Conservation (phyloP, 768 basidiomycete species). For the Phlebiopsis gigantea region DNA sequence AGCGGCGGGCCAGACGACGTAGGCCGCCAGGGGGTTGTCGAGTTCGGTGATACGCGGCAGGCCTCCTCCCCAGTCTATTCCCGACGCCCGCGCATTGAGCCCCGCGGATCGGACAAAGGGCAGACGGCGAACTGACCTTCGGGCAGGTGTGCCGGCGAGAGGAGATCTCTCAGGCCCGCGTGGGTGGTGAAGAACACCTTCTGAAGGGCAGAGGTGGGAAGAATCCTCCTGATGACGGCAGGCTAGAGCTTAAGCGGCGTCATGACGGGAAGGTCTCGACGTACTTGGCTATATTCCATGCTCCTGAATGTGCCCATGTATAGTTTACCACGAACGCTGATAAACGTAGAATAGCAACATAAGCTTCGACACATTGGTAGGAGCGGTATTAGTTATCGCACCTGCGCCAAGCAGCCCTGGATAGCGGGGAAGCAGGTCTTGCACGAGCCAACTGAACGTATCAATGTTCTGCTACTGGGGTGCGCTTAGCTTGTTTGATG, state of each 20-base stretch:
- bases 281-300: conserved; percentile 65
- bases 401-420: conserved; percentile 76
- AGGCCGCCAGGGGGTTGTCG: conserved; percentile 40
- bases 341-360: too few species aligned
- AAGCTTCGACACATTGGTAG: neutral
- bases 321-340: conserved; percentile 69
- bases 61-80: conserved; percentile 62
- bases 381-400: conserved; percentile 23
- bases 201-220: conserved; percentile 54
- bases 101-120: conserved; percentile 6
- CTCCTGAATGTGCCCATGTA: conserved; percentile 65
- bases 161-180: conserved; percentile 49
- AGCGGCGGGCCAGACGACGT: neutral
- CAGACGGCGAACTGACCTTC: conserved; percentile 37
- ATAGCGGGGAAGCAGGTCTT: conserved; percentile 64
- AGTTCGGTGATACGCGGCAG: conserved; percentile 47
- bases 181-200: conserved; percentile 63
- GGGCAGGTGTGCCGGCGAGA: conserved; percentile 49
- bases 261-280: conserved; percentile 17
- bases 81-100: conserved; percentile 16
- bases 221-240: conserved; percentile 46
- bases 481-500: conserved; percentile 13
- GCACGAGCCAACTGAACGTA: conserved; percentile 56
- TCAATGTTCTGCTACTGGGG: conserved; percentile 45
- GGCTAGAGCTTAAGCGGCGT: conserved; percentile 4